phyloP scores from a whole-genome alignment of 495 filamentous ascomycete genomes.

The Staphylotrichum longicolle region DNA sequence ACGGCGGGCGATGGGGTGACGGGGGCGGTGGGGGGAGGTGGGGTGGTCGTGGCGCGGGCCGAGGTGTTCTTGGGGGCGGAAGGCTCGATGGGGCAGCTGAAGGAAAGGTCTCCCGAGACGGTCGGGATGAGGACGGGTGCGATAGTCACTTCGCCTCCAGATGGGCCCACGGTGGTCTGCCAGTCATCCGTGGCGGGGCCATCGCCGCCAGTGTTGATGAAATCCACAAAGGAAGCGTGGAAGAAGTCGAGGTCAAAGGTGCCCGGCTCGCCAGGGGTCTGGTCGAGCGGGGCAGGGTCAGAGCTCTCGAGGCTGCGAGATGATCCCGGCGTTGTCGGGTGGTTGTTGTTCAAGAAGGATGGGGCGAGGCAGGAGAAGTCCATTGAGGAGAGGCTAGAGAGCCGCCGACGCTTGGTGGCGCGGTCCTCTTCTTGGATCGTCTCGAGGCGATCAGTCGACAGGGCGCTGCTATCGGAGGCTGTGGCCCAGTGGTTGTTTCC shows the following conservation, averaged over 20 bases:
- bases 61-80: not conserved
- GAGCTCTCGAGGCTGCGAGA: constrained; percentile 11
- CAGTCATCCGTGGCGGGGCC: constrained; percentile 9
- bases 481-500: constrained; percentile 16
- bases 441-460: not conserved
- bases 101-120: constrained; percentile 2
- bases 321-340: constrained; percentile 19
- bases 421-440: constrained; percentile 11
- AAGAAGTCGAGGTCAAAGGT: constrained; percentile 28
- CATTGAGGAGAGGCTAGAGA: constrained; percentile 17
- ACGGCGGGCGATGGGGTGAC: not conserved
- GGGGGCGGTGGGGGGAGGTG: not conserved
- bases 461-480: not conserved
- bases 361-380: constrained; percentile 9
- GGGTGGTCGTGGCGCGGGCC: not conserved
- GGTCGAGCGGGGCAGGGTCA: not conserved
- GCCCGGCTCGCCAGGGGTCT: constrained; percentile 3
- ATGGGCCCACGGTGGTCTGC: not conserved
- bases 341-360: constrained; percentile 8
- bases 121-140: not conserved
- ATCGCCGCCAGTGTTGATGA: constrained; percentile 18
- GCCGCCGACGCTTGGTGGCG: constrained; percentile 23
- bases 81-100: not conserved
- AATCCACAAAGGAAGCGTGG: constrained; percentile 23
- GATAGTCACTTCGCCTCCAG: not conserved